Evolutionary conservation across 495 filamentous ascomycete species (phyloP), one percentile per base, ranked within the genome.

Genomic region (Lasiosphaeris hirsuta): DNA sequence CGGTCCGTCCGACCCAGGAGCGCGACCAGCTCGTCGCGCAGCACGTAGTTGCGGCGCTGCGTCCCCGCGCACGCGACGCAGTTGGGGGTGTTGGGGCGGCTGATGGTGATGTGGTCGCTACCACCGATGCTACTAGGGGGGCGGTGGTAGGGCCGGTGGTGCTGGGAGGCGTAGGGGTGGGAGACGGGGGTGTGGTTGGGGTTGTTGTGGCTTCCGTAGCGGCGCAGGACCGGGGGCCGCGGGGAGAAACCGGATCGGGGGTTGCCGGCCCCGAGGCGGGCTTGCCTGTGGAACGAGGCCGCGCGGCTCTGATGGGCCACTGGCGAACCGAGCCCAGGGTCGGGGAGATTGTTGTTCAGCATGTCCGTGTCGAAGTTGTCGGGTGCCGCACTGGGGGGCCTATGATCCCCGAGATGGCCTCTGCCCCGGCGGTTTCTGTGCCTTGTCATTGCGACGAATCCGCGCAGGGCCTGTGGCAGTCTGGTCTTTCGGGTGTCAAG

Each of bases 1-100:
- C 57, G 34, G 30, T 56, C 38, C 53, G 58, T 57, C 11, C 5
- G 39, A 18, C 1, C 17, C 5, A 68, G 42, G 46, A 41, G 19
- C 14, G 18, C 30, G 1, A 19, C 1, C 1, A 55, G 8, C 15
- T 34, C 11, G n/a, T 19, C 23, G 23, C 41, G 41, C 14, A 55
- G 53, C 10, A 10, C 35, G 33, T 47, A 19, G 40, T 55, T 55
- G 9, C 18, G 33, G 6, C 53, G 53, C 6, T 45, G 17, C 17
- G 17, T 19, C 8, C 30, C 1, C 1, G 10, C 18, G 43, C 43
- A 45, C 17, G 14, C 17, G 17, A 23, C 18, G 43, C 10, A 10
- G 43, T 45, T 14, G 3, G 43, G 10, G 2, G 18, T 13, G 43
- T 45, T 17, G 43, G 18, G 43, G 43, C 5, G 23, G 23, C 23